Conservation (phyloP, 2,329 filamentous ascomycete genomes). For the Phialophora expanda region DNA sequence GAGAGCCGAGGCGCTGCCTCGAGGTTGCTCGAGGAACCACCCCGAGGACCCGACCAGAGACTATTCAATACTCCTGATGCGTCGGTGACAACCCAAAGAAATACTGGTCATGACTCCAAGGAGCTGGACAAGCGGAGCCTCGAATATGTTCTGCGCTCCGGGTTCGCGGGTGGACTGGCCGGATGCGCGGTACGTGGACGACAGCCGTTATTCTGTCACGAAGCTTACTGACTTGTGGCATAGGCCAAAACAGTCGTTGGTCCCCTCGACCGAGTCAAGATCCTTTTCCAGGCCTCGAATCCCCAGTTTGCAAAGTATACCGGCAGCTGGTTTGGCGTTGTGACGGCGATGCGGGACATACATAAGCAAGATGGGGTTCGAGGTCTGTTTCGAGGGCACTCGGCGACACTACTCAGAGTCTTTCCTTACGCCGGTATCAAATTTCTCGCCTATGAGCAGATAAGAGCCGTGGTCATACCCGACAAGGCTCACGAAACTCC, state of each 20-base stretch:
- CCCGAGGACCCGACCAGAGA: constrained; percentile 42
- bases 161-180: constrained; percentile 84
- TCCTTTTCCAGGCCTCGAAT: constrained; percentile 94
- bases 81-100: constrained; percentile 52
- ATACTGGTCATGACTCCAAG: constrained; percentile 43
- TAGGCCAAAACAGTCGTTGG: constrained; percentile 95
- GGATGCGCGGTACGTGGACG: constrained; percentile 80
- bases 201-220: constrained; percentile 5
- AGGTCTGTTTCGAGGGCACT: constrained; percentile 91
- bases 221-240: constrained; percentile 26
- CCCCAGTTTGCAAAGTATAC: constrained; percentile 93
- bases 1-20: constrained; percentile 48
- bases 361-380: constrained; percentile 72
- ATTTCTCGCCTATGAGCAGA: constrained; percentile 96
- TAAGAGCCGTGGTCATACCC: constrained; percentile 78
- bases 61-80: constrained; percentile 60
- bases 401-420: constrained; percentile 88
- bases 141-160: constrained; percentile 83
- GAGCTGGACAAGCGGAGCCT: constrained; percentile 72
- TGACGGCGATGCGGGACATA: constrained; percentile 82
- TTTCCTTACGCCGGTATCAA: constrained; percentile 98
- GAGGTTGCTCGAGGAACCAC: constrained; percentile 42
- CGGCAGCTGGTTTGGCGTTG: constrained; percentile 83
- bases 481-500: constrained; percentile 76
- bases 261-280: constrained; percentile 96